Evolutionary conservation across 352 stramenopile genomes (phyloP), one percentile per base, ranked within the genome.

Genomic region (Thalassiosira oceanica): DNA sequence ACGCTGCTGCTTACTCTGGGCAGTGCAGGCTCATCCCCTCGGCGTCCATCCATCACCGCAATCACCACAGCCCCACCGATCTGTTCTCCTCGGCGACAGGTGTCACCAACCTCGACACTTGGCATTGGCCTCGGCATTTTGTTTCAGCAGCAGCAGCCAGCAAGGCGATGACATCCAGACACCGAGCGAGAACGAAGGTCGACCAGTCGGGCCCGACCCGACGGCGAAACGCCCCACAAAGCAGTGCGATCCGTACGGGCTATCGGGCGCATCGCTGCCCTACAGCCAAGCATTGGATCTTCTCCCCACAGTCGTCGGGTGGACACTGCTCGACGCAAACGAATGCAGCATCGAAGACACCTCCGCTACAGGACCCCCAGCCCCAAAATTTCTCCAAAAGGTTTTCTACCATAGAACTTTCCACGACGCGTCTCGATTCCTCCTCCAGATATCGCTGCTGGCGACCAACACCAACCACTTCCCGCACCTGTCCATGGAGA

Each of bases 161-260:
- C n/a, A n/a, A n/a, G n/a, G n/a, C n/a, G n/a, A n/a, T n/a, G n/a
- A 60, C 29, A 16, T 28, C 33, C 21, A 26, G 16, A 6, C 8
- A 13, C 41, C 11, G 7, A 54, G 18, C 27, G 31, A 57, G 27
- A 13, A 45, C 35, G 20, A 51, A 16, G 31, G 45, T 60, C 31
- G 7, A n/a, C n/a, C n/a, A n/a, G n/a, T n/a, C n/a, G n/a, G n/a
- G n/a, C n/a, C n/a, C n/a, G 69, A 80, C 53, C 71, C 71, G 11
- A 69, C 61, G 20, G 57, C 71, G 13, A 61, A 60, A n/a, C 33
- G 64, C 44, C 71, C 71, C 4, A 74, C 71, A 35, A 31, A 31
- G 52, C 68, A 68, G 33, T 80, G 71, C 43, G 71, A 80, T 57
- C 71, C 71, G 28, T 80, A 80, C 24, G 71, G 64, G 2, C 31